Base-by-base conservation (phyloP, 352 stramenopile species). In the Globisporangium echinulatum region DNA sequence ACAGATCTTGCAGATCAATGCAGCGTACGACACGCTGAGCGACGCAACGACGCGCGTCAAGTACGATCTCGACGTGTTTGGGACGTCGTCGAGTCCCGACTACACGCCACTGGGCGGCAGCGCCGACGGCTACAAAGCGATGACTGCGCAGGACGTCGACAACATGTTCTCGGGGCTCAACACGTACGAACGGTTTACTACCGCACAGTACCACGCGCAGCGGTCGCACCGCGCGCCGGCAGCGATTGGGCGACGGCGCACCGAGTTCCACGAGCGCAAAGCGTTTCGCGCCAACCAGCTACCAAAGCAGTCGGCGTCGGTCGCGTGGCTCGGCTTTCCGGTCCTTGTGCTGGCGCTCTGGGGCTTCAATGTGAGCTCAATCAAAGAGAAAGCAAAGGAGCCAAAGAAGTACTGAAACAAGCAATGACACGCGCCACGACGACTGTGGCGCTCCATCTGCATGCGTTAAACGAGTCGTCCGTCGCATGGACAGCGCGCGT, bases 11-110 rank as follows among this genome's bases (percentile, higher is more conserved):
- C 73, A 69, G 47, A 86, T 92, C 61, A 90, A 90, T 61, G 79
- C 76, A 15, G 82, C 82, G 25, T 92, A 92, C 67, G 82, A 89
- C 54, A 66, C 75, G 52, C 60, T 92, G 33, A 87, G 75, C 51
- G 67, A 89, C 63, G 48, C 63, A 17, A 54, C 71, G 17, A 48
- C 58, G 43, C 78, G 82, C 15, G 68, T 82, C 37, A 75, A 80
- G 70, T 92, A 92, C 67, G 82, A 92, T 56, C 58, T 85, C 4
- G 78, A 92, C 19, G 71, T 75, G 67, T 92, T 89, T 55, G 82
- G 82, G 39, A 57, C 75, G 51, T 88, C 79, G 14, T 58, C 68
- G 17, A 75, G 62, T 25, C 71, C 79, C 3, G 61, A 75, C 44
- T 57, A 75, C 38, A 58, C 38, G 54, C 38, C 38, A 1, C 25